phyloP scores from a whole-genome alignment of 495 filamentous ascomycete genomes.

The Lasiosphaeriaceae sp. region DNA sequence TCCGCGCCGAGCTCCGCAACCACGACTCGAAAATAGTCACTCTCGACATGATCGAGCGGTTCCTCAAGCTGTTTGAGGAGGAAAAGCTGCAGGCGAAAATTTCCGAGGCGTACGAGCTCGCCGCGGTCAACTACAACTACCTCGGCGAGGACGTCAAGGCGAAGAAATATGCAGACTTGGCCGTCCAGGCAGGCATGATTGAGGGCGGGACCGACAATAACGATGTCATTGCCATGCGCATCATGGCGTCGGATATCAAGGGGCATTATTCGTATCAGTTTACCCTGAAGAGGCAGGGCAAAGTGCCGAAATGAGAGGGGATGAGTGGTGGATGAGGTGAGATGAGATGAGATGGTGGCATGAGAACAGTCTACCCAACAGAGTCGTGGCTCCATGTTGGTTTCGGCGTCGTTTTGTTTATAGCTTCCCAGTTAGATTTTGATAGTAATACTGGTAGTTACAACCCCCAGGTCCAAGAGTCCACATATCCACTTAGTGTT shows the following conservation, averaged over 20 bases:
- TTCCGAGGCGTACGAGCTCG: constrained; percentile 33
- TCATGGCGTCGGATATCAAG: constrained; percentile 18
- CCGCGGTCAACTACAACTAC: constrained; percentile 38
- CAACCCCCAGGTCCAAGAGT: too few species aligned
- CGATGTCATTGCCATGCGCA: constrained; percentile 21
- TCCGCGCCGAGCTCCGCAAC: constrained; percentile 26
- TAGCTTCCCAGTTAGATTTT: too few species aligned
- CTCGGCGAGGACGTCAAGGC: constrained; percentile 23
- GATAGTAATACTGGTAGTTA: too few species aligned
- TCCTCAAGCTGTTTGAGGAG: constrained; percentile 23
- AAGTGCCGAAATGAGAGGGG: background rate
- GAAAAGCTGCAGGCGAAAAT: constrained; percentile 26
- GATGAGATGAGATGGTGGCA: too few species aligned
- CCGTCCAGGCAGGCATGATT: constrained; percentile 27
- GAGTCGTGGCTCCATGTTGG: too few species aligned
- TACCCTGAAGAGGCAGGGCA: constrained; percentile 12
- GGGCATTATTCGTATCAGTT: constrained; percentile 21
- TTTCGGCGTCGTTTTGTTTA: too few species aligned
- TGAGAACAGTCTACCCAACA: too few species aligned
- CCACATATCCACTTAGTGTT: too few species aligned
- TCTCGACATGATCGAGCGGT: constrained; percentile 25
- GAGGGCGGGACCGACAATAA: constrained; percentile 22
- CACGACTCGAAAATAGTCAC: constrained; percentile 24
- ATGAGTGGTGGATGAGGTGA: too few species aligned
- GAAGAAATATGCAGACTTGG: constrained; percentile 24